Evolutionary conservation across 83 land plant species (phyloP).

Genomic region (Larix sibirica): DNA sequence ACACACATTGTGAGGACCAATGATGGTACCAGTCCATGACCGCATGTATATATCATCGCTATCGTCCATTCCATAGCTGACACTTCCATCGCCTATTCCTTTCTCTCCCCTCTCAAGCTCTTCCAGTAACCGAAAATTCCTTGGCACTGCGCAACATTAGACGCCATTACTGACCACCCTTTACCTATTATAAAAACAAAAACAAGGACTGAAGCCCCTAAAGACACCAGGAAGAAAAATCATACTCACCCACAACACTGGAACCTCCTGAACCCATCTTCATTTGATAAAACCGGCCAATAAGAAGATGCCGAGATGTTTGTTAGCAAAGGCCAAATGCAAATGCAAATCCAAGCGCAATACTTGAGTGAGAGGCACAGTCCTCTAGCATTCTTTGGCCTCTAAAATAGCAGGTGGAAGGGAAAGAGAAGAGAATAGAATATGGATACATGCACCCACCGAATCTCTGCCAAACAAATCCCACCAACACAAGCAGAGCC

Average conservation of each 20-base stretch:
- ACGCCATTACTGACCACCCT: background rate
- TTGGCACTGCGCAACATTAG: slow-evolving; percentile 43
- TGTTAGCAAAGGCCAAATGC: no score
- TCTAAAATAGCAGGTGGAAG: no score
- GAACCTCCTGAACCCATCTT: slow-evolving; percentile 14
- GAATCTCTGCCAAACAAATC: no score
- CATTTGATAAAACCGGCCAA: background rate
- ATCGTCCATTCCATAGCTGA: slow-evolving; percentile 71
- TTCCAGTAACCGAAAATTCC: slow-evolving; percentile 57
- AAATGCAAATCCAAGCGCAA: no score
- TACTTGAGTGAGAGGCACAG: no score
- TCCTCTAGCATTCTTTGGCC: no score
- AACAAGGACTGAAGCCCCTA: background rate
- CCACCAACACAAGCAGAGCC: no score
- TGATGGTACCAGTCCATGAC: slow-evolving; percentile 68
- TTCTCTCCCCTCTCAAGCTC: slow-evolving; percentile 70
- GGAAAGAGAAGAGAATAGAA: no score
- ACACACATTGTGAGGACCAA: slow-evolving; percentile 53
- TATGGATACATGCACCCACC: no score
- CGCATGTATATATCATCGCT: slow-evolving; percentile 63
- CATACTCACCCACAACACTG: slow-evolving; percentile 14
- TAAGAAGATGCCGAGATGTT: no score
- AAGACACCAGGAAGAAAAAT: background rate
- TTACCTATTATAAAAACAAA: background rate
- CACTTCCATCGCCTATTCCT: slow-evolving; percentile 67